Base-by-base conservation (phyloP, 176 grass and related monocot genomes). In the Phyllostachys edulis region DNA sequence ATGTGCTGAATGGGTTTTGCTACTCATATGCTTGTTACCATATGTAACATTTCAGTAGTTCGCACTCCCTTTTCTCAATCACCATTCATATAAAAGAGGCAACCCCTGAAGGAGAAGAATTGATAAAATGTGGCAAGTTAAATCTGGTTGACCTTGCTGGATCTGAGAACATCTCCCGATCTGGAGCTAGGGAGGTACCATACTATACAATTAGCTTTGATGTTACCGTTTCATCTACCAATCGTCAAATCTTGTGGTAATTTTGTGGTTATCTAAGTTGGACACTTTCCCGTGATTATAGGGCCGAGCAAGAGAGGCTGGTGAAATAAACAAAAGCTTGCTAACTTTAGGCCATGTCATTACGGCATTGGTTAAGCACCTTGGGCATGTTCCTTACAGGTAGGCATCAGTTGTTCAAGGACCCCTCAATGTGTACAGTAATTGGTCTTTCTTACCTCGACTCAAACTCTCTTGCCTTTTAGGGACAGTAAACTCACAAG, bases 1-100 rank as follows among this genome's bases (percentile, higher is more conserved):
- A 29, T 29, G 29, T 29, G 29, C 29, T 29, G 29, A 29, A 29
- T 29, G 29, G 29, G 29, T 29, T 29, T 29, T 29, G 29, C 29
- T 29, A 29, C 0, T 29, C 29, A 29, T 29, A 29, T 78, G 68
- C 81, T 90, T 7, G 71, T 32, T 77, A 26, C 5, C 38, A 18
- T 26, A 21, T 73, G 60, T 66, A 50, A 80, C 52, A 71, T 92
- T 98, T 80, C 88, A 99, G 97, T 38, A 2, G 37, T 42, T 98
- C 95, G 0, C 95, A 98, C 80, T 98, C 95, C 77, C 88, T 98
- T 15, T 98, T 98, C 86, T 94, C 95, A 41, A 98, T 98, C 65
- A 98, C 95, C 45, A 98, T 98, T 76, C 95, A 98, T 78, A 98
- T 98, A 18, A 98, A 98, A 86, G 95, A 98, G 89, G 89, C 95